These are phyloP conservation scores for Saccharomycopsis phalli DNA, from an alignment of 1,139 yeast species.

Conservation along the genomic window DNA sequence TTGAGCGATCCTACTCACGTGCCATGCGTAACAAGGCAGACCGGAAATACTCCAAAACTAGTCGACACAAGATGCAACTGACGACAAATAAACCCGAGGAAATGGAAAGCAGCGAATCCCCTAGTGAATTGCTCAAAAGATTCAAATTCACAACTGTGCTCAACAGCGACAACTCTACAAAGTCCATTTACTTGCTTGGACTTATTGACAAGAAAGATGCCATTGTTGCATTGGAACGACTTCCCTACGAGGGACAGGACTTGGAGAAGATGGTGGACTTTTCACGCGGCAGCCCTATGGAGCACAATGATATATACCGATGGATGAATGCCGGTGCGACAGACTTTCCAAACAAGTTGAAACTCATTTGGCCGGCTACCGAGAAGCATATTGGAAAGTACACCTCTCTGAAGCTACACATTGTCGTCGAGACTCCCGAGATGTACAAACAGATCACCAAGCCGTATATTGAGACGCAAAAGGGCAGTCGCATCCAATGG, in stretches of 20 bases:
- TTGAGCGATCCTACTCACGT: too few species aligned
- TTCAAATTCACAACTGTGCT: constrained; percentile 40
- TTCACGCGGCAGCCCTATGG: constrained; percentile 33
- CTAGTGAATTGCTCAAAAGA: constrained; percentile 20
- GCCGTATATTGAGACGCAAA: constrained; percentile 73
- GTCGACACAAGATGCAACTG: too few species aligned
- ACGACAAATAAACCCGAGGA: too few species aligned
- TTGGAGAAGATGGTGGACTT: constrained; percentile 23
- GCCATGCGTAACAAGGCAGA: too few species aligned
- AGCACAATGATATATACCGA: constrained; percentile 70
- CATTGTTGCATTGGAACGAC: constrained; percentile 65
- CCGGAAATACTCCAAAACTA: too few species aligned
- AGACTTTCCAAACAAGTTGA: constrained; percentile 61
- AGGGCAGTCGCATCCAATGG: constrained; percentile 79
- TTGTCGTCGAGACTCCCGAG: constrained; percentile 75
- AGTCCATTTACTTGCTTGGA: constrained; percentile 60
- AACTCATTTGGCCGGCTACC: constrained; percentile 84
- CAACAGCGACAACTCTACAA: constrained; percentile 53
- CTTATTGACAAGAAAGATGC: constrained; percentile 50
- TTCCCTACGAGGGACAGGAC: constrained; percentile 39
- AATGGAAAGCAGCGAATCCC: too few species aligned
- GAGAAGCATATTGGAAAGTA: constrained; percentile 75
- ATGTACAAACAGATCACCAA: constrained; percentile 51
- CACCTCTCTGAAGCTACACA: constrained; percentile 45
- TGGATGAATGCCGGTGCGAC: constrained; percentile 58